Evolutionary conservation across 208 protist species (phyloP).

Genomic region (Leishmania martiniquensis): DNA sequence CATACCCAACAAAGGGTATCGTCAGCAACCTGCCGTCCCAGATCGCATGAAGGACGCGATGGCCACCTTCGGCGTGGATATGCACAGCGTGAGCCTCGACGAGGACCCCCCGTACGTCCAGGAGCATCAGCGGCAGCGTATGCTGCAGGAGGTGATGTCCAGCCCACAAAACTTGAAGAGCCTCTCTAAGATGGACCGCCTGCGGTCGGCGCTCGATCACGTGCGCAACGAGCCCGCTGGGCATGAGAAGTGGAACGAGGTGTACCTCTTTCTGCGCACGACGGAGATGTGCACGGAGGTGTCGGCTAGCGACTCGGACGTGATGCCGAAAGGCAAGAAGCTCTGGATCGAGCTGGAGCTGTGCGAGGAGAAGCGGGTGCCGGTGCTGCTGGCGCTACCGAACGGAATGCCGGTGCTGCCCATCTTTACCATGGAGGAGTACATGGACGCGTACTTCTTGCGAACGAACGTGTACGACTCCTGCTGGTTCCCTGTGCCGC

Average conservation of each 20-base stretch:
- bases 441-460: conserved; percentile 81
- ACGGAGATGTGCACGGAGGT: conserved; percentile 89
- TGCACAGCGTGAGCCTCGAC: conserved; percentile 47
- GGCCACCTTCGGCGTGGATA: conserved; percentile 56
- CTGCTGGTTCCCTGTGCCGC: conserved; percentile 88
- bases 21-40: conserved; percentile 65
- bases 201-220: conserved; percentile 67
- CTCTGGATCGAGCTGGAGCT: conserved; percentile 87
- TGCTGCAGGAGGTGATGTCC: conserved; percentile 72
- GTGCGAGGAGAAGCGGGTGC: conserved; percentile 83
- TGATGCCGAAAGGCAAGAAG: conserved; percentile 80
- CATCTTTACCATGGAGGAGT: conserved; percentile 91
- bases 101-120: conserved; percentile 76
- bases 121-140: conserved; percentile 67
- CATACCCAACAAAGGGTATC: conserved; percentile 85
- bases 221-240: conserved; percentile 59
- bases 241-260: conserved; percentile 74
- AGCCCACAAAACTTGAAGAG: conserved; percentile 62
- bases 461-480: conserved; percentile 73
- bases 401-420: conserved; percentile 88
- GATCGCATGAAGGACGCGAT: conserved; percentile 86
- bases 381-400: conserved; percentile 66
- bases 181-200: conserved; percentile 76
- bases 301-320: conserved; percentile 46
- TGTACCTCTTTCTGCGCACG: conserved; percentile 89